Conservation (phyloP, 2,329 filamentous ascomycete genomes). For the Aspergillus pseudoglaucus region DNA sequence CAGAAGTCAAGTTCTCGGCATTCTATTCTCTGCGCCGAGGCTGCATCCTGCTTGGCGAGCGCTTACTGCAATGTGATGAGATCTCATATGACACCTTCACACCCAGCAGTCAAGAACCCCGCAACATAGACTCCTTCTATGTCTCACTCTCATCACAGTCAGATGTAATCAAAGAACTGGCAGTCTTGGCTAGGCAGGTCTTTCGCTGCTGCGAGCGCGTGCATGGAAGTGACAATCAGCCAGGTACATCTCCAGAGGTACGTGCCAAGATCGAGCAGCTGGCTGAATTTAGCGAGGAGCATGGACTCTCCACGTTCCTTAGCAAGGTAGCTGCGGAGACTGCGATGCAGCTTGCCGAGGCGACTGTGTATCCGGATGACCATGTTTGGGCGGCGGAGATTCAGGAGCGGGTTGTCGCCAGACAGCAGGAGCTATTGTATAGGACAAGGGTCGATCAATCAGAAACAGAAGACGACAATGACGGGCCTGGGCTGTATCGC, state of each 20-base stretch:
- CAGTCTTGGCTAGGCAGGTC: conserved; percentile 28
- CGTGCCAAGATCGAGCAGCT: conserved; percentile 21
- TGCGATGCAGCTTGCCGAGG: conserved; percentile 36
- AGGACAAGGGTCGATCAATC: background rate
- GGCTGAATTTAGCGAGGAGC: conserved; percentile 11
- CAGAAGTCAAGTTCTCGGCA: conserved; percentile 7
- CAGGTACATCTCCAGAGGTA: conserved; percentile 19
- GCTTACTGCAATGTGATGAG: conserved; percentile 18
- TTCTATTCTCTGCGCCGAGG: conserved; percentile 26
- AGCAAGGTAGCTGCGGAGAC: conserved; percentile 32
- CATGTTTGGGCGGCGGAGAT: conserved; percentile 35
- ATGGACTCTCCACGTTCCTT: conserved; percentile 23
- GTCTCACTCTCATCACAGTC: conserved; percentile 21
- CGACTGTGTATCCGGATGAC: conserved; percentile 30
- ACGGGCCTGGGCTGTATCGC: conserved; percentile 31
- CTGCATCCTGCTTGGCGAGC: conserved; percentile 25
- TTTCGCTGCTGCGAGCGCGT: conserved; percentile 26
- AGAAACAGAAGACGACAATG: conserved; percentile 1
- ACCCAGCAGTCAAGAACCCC: conserved; percentile 5
- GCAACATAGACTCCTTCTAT: conserved; percentile 25
- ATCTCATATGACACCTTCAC: conserved; percentile 6
- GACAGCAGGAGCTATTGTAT: conserved; percentile 8
- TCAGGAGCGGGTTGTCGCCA: conserved; percentile 25
- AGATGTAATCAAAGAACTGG: conserved; percentile 28
- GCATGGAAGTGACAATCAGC: conserved; percentile 14